Percentiles rank a stretch among this genome's conserved stretches.
phyloP scores from a whole-genome alignment of 768 basidiomycete species.

The Boletus speciosus region DNA sequence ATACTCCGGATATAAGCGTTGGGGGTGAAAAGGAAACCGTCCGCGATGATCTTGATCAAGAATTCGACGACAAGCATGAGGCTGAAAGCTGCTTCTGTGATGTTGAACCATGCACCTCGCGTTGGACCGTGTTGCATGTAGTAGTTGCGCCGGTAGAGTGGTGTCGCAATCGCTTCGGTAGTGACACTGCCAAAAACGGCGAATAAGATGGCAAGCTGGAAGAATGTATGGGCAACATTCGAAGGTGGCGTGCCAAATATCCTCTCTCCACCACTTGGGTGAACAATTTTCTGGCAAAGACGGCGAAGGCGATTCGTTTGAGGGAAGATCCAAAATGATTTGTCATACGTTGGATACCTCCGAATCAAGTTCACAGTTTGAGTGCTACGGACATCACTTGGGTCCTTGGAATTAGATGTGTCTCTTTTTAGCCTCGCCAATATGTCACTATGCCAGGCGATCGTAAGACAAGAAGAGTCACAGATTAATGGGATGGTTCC shows the following conservation, averaged over 20 bases:
- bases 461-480: conserved; percentile 3
- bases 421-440: conserved; percentile 63
- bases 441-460: conserved; percentile 49
- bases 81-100: conserved; percentile 72
- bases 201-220: conserved; percentile 70
- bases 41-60: conserved; percentile 85
- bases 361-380: conserved; percentile 85
- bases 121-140: conserved; percentile 54
- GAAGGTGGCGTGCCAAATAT: conserved; percentile 77
- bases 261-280: conserved; percentile 80
- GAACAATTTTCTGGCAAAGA: conserved; percentile 78
- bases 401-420: conserved; percentile 43
- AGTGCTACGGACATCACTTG: conserved; percentile 61
- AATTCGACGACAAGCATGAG: conserved; percentile 76
- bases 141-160: conserved; percentile 74
- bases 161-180: conserved; percentile 82
- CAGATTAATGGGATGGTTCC: conserved; percentile 23
- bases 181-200: conserved; percentile 78
- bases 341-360: conserved; percentile 86
- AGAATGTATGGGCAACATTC: conserved; percentile 60
- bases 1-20: conserved; percentile 89
- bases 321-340: conserved; percentile 83
- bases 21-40: conserved; percentile 87
- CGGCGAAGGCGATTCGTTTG: conserved; percentile 72
- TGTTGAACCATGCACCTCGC: conserved; percentile 84